These are phyloP conservation scores for Sordariomycetes sp. DNA, from an alignment of 2,329 filamentous ascomycete genomes.

Conservation along the genomic window DNA sequence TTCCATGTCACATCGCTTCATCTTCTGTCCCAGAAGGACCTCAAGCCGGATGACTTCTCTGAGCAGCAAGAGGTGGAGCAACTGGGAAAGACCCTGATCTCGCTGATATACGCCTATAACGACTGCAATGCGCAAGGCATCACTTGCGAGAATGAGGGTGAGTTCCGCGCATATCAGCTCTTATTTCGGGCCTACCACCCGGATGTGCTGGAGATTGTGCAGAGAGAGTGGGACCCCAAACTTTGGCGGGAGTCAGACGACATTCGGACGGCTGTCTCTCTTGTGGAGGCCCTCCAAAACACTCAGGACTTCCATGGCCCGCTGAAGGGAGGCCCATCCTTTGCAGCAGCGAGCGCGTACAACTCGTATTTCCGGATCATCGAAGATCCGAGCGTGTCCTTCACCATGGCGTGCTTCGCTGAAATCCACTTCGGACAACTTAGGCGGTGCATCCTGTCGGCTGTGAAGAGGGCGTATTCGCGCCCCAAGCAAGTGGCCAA, in stretches of 20 bases:
- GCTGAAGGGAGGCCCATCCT: conserved; percentile 35
- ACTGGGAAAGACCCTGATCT: conserved; percentile 53
- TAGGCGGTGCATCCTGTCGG: conserved; percentile 45
- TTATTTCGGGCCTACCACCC: conserved; percentile 51
- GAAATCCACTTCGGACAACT: conserved; percentile 56
- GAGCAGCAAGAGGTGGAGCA: conserved; percentile 60
- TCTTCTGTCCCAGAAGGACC: conserved; percentile 45
- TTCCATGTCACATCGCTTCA: conserved; percentile 58
- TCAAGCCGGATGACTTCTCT: conserved; percentile 49
- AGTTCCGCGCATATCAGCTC: conserved; percentile 56
- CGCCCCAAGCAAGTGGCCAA: conserved; percentile 46
- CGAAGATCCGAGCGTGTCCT: conserved; percentile 44
- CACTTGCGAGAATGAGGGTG: conserved; percentile 49
- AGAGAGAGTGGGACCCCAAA: conserved; percentile 45
- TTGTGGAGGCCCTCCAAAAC: conserved; percentile 51
- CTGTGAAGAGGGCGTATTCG: conserved; percentile 42
- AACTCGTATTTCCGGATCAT: conserved; percentile 51
- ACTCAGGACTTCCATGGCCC: conserved; percentile 47
- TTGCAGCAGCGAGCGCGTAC: conserved; percentile 38
- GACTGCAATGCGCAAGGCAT: conserved; percentile 50
- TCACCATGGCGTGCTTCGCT: conserved; percentile 60
- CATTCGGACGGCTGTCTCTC: conserved; percentile 49
- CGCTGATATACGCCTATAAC: conserved; percentile 55
- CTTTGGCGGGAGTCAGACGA: conserved; percentile 44
- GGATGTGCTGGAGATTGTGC: conserved; percentile 39